Conservation (phyloP, 495 filamentous ascomycete genomes). For the Neurospora sp. region DNA sequence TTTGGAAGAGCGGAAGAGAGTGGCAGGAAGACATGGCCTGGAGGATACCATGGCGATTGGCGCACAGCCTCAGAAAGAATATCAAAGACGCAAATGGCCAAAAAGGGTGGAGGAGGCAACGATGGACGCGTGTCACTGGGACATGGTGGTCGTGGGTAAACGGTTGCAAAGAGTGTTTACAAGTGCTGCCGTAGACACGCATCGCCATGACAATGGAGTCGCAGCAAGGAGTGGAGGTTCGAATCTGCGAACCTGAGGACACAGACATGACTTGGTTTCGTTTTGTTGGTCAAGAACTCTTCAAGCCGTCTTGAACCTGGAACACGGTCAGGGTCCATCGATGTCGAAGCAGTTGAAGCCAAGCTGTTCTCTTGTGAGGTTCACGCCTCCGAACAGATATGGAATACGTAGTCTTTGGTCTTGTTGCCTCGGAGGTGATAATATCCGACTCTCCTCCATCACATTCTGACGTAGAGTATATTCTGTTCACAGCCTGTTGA, state of each 20-base stretch:
- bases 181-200: neutral
- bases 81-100: neutral
- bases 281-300: neutral
- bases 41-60: neutral
- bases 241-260: neutral
- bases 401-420: neutral
- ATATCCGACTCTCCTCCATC: neutral
- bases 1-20: neutral
- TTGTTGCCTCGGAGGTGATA: neutral
- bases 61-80: neutral
- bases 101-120: neutral
- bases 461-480: neutral
- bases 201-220: neutral
- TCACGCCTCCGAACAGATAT: neutral
- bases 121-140: neutral
- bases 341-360: neutral
- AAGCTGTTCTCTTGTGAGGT: neutral
- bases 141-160: too few species aligned
- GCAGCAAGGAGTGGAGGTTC: neutral
- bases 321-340: neutral
- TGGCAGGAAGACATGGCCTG: neutral
- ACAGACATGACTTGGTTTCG: neutral
- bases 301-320: neutral
- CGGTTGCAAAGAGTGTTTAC: neutral
- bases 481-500: neutral